Base-by-base conservation (phyloP, 2,329 filamentous ascomycete species). In the Ophiostoma sp. region DNA sequence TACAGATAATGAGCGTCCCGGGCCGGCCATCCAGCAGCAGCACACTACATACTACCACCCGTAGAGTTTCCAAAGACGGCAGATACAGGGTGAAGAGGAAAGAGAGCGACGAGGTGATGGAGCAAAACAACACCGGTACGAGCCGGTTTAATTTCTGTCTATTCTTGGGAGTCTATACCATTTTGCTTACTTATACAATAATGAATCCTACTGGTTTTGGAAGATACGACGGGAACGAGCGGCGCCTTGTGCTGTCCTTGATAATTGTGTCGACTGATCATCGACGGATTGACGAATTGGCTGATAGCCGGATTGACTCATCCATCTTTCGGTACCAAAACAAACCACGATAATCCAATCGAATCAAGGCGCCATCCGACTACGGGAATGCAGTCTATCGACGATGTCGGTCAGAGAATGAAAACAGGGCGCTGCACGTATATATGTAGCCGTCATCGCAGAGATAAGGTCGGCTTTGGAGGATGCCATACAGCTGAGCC, bases 21-120 rank as follows among this genome's bases (percentile, higher is more conserved):
- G 42, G 42, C 11, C 60, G 44, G 47, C 70, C 27, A 7, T 38
- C 1, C 49, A 8, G 41, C 55, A 18, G 14, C 49, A n/a, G 60
- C 49, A 16, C 69, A 71, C 52, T 1, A 71, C 70, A 6, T 71
- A 68, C 41, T 71, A 72, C 49, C 68, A 72, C n/a, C 68, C 58
- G 64, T 67, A 66, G 40, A 18, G 18, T n/a, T 44, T 60, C 18
- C 16, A 49, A 49, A 18, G 5, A 49, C 14, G 5, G 14, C 16
- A n/a, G 6, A 49, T 18, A 18, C 42, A 44, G 12, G 42, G 42
- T 8, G 5, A n/a, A 49, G 18, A 49, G 1, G 18, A 18, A n/a
- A 1, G 14, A 18, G 45, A n/a, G 14, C 4, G n/a, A 52, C 47
- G 47, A 2, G 9, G 47, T 27, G 18, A 14, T 8, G 7, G 49